These are phyloP conservation scores for Dryas alaskensis DNA, from an alignment of 306 rosid genomes.

Conservation along the genomic window DNA sequence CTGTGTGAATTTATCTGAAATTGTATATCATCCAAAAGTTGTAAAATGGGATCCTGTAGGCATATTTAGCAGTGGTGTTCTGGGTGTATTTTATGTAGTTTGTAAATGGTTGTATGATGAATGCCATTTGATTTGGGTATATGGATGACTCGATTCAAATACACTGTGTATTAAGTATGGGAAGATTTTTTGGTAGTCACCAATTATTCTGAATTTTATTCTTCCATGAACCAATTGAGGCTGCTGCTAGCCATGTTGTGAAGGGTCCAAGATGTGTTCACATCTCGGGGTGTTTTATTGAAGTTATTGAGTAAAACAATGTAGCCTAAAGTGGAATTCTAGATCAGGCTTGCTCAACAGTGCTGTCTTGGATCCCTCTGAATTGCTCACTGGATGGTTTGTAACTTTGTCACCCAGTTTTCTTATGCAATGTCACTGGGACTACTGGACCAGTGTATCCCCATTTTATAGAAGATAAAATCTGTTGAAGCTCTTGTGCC, in stretches of 20 bases:
- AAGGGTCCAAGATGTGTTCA: background rate
- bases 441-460: too few relatives aligned
- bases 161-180: too few relatives aligned
- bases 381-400: background rate
- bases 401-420: background rate
- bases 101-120: background rate
- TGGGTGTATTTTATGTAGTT: background rate
- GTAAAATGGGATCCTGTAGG: background rate
- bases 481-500: too few relatives aligned
- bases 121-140: background rate
- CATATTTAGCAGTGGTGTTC: background rate
- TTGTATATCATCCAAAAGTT: background rate
- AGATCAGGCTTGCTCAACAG: background rate
- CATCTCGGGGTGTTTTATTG: too few relatives aligned
- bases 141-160: too few relatives aligned
- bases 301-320: too few relatives aligned
- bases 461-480: too few relatives aligned
- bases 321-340: background rate
- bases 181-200: too few relatives aligned
- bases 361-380: background rate
- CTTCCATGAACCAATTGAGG: background rate
- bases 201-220: background rate
- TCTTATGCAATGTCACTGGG: too few relatives aligned
- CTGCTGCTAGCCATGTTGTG: background rate
- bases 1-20: background rate